Evolutionary conservation across 2,329 filamentous ascomycete species (phyloP).

Genomic region (Verruconis gallopava): DNA sequence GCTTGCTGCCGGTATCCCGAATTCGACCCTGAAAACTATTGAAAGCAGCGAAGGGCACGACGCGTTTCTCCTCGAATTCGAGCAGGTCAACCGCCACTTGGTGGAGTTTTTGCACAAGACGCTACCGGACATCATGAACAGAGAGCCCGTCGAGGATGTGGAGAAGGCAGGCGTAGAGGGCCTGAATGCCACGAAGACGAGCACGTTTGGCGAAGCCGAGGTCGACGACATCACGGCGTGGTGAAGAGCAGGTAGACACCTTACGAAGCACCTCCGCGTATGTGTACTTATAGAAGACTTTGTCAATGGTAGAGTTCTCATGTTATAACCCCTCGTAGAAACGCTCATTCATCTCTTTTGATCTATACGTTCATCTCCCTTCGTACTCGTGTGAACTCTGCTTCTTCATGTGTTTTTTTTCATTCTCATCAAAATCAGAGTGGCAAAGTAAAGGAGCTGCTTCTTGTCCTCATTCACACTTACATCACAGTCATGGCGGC

Average conservation of each 20-base stretch:
- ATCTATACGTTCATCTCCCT: too few relatives aligned
- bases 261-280: too few relatives aligned
- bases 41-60: slow-evolving; percentile 93
- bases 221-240: slow-evolving; percentile 93
- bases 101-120: slow-evolving; percentile 71
- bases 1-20: slow-evolving; percentile 66
- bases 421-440: too few relatives aligned
- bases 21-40: slow-evolving; percentile 70
- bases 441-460: too few relatives aligned
- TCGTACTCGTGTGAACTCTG: too few relatives aligned
- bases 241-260: slow-evolving; percentile 41
- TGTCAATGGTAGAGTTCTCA: too few relatives aligned
- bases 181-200: slow-evolving; percentile 63
- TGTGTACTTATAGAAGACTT: too few relatives aligned
- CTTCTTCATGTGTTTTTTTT: too few relatives aligned
- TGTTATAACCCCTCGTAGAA: too few relatives aligned
- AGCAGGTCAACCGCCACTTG: slow-evolving; percentile 86
- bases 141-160: slow-evolving; percentile 24
- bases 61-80: slow-evolving; percentile 90
- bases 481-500: too few relatives aligned
- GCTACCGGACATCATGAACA: slow-evolving; percentile 76
- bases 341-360: too few relatives aligned
- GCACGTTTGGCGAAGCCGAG: slow-evolving; percentile 89
- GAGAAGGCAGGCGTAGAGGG: slow-evolving; percentile 23
- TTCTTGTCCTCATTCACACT: too few relatives aligned